Percentiles rank a stretch among this genome's conserved stretches.
phyloP scores from a whole-genome alignment of 1,139 yeast genomes.

The Taiozyma sp. region DNA sequence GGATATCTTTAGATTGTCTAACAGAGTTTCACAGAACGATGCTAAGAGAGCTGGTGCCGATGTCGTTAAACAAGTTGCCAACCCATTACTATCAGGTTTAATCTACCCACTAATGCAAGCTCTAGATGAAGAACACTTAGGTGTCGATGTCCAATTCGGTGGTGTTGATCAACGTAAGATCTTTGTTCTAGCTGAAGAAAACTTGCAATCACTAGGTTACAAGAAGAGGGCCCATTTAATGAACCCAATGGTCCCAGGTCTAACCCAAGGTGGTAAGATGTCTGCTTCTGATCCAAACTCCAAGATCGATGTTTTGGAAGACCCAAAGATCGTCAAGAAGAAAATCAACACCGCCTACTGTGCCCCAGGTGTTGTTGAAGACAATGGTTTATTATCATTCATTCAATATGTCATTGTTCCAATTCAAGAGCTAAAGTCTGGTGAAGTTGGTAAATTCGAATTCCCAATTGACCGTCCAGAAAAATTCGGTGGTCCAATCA shows the following conservation, averaged over 20 bases:
- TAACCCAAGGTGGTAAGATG: conserved; percentile 97
- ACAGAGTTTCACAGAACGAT: conserved; percentile 84
- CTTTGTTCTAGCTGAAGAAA: conserved; percentile 95
- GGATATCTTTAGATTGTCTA: conserved; percentile 83
- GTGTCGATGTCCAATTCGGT: conserved; percentile 92
- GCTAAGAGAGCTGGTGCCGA: conserved; percentile 99
- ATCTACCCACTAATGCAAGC: conserved; percentile 99
- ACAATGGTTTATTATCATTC: conserved; percentile 86
- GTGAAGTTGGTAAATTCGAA: conserved; percentile 42
- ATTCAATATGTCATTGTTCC: conserved; percentile 83
- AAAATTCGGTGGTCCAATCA: conserved; percentile 90
- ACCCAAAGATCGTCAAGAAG: conserved; percentile 81
- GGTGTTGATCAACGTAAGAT: conserved; percentile 99
- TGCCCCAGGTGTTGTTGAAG: conserved; percentile 90
- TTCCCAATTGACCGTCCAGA: conserved; percentile 89
- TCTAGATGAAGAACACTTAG: conserved; percentile 87
- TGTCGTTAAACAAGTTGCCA: conserved; percentile 95
- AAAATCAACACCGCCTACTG: conserved; percentile 91
- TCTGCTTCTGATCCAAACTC: conserved; percentile 98
- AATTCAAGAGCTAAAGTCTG: conserved; percentile 66
- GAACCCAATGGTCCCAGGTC: conserved; percentile 99
- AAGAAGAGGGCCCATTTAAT: conserved; percentile 96
- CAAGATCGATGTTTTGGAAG: conserved; percentile 88
- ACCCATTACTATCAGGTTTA: conserved; percentile 88
- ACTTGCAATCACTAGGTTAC: conserved; percentile 81